Evolutionary conservation across 768 basidiomycete genomes (phyloP).

Genomic region (Melanogaster broomeanus): DNA sequence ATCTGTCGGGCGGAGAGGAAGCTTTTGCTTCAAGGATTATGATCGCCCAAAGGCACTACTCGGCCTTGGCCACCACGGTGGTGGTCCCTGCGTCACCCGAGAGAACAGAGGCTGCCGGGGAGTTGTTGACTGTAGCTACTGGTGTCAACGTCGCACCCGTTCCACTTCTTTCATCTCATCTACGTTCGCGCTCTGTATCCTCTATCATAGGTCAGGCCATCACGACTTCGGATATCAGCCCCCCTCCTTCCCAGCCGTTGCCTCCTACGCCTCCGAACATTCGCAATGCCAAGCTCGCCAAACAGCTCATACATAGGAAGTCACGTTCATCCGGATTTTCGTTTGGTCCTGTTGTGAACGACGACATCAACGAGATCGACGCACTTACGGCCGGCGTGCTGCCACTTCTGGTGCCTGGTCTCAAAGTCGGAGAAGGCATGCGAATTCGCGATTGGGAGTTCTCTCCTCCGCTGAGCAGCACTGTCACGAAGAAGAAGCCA

Average conservation of each 20-base stretch:
- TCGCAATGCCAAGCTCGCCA: slow-evolving; percentile 53
- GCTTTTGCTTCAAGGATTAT: slow-evolving; percentile 58
- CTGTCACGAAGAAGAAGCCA: slow-evolving; percentile 41
- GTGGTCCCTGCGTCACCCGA: slow-evolving; percentile 53
- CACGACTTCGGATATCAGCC: slow-evolving; percentile 41
- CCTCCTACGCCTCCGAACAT: slow-evolving; percentile 77
- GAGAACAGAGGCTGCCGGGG: slow-evolving; percentile 17
- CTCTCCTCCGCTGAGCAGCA: slow-evolving; percentile 36
- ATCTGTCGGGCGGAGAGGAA: slow-evolving; percentile 52
- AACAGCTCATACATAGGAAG: slow-evolving; percentile 55
- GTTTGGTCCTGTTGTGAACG: slow-evolving; percentile 54
- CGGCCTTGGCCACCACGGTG: slow-evolving; percentile 66
- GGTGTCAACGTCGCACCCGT: slow-evolving; percentile 32
- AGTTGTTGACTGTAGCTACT: slow-evolving; percentile 31
- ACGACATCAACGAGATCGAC: slow-evolving; percentile 63
- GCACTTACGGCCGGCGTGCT: slow-evolving; percentile 69
- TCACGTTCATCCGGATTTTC: slow-evolving; percentile 67
- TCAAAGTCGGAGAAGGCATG: slow-evolving; percentile 58
- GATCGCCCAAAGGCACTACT: slow-evolving; percentile 75
- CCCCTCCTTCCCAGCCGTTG: slow-evolving; percentile 65
- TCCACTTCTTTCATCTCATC: slow-evolving; percentile 38
- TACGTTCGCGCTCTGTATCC: slow-evolving; percentile 62
- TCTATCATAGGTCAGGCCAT: slow-evolving; percentile 46
- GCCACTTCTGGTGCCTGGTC: slow-evolving; percentile 66
- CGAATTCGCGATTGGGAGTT: slow-evolving; percentile 49